A percentile compares a stretch with the other conserved stretches of the same genome.
Conservation (phyloP, 2,329 filamentous ascomycete species). For the Zasmidium angulare region DNA sequence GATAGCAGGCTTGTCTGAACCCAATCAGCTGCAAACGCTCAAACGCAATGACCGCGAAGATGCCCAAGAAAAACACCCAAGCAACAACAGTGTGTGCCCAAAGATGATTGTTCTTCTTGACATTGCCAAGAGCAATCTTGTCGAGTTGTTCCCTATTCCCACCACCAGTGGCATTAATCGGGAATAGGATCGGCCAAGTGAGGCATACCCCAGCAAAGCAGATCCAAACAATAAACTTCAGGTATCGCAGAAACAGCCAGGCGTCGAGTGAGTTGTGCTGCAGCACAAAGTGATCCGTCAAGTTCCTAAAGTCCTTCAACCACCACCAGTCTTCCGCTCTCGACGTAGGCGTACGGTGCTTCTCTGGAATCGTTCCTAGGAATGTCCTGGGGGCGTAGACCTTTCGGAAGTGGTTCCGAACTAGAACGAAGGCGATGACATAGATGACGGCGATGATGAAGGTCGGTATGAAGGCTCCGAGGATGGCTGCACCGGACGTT, state of each 20-base stretch:
- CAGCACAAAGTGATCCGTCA: conserved; percentile 47
- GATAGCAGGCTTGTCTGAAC: conserved; percentile 49
- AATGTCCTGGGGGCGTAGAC: conserved; percentile 36
- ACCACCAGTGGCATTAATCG: conserved; percentile 45
- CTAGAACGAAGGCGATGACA: conserved; percentile 28
- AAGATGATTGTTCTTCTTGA: conserved; percentile 41
- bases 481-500: conserved; percentile 31
- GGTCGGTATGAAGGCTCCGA: conserved; percentile 35
- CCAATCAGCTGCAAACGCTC: conserved; percentile 51
- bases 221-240: conserved; percentile 45
- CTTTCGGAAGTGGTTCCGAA: conserved; percentile 33
- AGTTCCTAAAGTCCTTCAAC: conserved; percentile 48
- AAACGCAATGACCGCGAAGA: conserved; percentile 45
- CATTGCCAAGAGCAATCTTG: conserved; percentile 40
- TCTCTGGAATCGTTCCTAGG: conserved; percentile 33
- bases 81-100: conserved; percentile 47
- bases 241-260: conserved; percentile 49
- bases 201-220: conserved; percentile 44
- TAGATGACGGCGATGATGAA: conserved; percentile 32
- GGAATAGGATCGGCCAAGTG: conserved; percentile 49
- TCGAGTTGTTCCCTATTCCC: conserved; percentile 34
- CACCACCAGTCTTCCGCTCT: conserved; percentile 38
- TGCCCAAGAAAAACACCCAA: conserved; percentile 41
- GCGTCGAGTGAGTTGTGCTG: conserved; percentile 51
- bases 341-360: conserved; percentile 32